Evolutionary conservation across 495 filamentous ascomycete species (phyloP), one percentile per base, ranked within the genome.

Genomic region (Aspergillus coremiiformis): DNA sequence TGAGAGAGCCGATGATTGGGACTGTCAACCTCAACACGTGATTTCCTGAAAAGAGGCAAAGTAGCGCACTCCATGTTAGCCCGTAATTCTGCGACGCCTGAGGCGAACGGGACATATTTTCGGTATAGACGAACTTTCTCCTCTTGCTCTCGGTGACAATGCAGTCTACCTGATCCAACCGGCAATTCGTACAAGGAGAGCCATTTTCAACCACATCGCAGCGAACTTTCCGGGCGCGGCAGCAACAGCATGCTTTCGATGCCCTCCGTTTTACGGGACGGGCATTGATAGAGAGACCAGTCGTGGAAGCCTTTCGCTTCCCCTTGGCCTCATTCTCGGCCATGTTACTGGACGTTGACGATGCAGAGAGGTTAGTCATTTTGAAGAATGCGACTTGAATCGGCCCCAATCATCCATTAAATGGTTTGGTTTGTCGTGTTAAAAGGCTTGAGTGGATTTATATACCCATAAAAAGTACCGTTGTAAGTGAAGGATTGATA

Each of bases 171-270:
- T 88, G 83, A 66, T 96, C 90, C 67, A 90, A 75, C 23, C 87
- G 78, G 71, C 90, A 96, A 70, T 95, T 96, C 17, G 85, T 89
- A 65, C 90, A 96, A 5, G 90, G 90, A 23, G 84, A 82, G 29
- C 86, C 86, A 68, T 84, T 84, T 58, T 94, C 88, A 39, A 91
- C 87, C 53, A 95, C 90, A 72, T 96, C 89, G 71, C 90, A 96
- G 43, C 90, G 78, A n/a, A 96, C 90, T 67, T 96, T 96, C 58
- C 90, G 82, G 21, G 86, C 80, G 48, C 90, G 78, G 62, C 90
- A 96, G 57, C 84, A 87, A 57, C 87, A 85, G 63, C 90, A 96
- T 20, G 90, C 90, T 49, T 90, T 86, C 6, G 90, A 86, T 3
- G 90, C 90, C 56, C 90, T 78, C 48, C 90, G 74, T 67, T 96